These are phyloP conservation scores for Rosa chinensis DNA, from an alignment of 306 rosid genomes.

Conservation along the genomic window DNA sequence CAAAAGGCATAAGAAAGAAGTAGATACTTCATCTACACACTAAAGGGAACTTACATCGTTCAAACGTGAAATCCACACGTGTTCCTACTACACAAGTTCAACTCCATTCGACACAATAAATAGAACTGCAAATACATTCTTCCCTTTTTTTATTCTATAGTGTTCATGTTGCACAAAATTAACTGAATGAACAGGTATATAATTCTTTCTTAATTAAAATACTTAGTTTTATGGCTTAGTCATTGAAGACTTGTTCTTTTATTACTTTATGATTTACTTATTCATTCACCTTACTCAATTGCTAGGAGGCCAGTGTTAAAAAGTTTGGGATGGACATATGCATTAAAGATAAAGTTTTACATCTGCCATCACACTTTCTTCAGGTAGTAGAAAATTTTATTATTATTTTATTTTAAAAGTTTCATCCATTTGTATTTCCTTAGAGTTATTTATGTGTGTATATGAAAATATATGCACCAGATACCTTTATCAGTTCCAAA, in stretches of 20 bases:
- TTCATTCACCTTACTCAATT: background rate
- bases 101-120: background rate
- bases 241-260: background rate
- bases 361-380: background rate
- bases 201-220: too few relatives aligned
- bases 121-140: background rate
- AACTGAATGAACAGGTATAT: background rate
- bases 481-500: too few relatives aligned
- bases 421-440: background rate
- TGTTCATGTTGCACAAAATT: too few relatives aligned
- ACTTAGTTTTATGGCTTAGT: background rate
- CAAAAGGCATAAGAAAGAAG: background rate
- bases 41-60: background rate
- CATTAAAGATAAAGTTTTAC: too few relatives aligned
- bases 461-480: too few relatives aligned
- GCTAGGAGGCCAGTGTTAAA: too few relatives aligned
- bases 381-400: background rate
- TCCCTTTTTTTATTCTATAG: too few relatives aligned
- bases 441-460: background rate
- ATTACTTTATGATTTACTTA: background rate
- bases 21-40: background rate
- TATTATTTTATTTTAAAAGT: background rate
- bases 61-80: background rate
- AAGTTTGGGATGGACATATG: too few relatives aligned
- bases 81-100: background rate